phyloP scores from a whole-genome alignment of 208 protist species.

The Leishmania arabica region DNA sequence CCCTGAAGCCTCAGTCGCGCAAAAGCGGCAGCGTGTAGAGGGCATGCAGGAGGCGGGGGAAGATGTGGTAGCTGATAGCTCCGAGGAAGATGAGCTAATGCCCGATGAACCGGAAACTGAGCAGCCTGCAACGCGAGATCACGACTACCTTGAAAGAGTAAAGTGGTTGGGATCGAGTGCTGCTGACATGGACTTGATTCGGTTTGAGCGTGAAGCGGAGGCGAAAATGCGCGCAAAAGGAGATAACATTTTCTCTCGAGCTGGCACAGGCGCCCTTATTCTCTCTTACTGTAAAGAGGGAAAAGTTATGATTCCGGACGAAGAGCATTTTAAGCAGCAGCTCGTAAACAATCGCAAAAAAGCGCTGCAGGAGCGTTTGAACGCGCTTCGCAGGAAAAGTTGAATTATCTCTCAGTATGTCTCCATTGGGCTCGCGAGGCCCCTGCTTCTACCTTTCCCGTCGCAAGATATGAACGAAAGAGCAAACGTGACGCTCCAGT shows the following conservation, averaged over 20 bases:
- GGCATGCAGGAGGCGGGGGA: background rate
- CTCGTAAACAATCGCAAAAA: constrained; percentile 42
- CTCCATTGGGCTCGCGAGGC: background rate
- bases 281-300: constrained; percentile 32
- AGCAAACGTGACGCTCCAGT: background rate
- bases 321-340: constrained; percentile 50
- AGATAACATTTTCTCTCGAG: background rate
- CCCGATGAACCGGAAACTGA: background rate
- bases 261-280: constrained; percentile 6
- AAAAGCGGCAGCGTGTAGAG: constrained; percentile 25
- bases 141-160: constrained; percentile 22
- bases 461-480: background rate
- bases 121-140: background rate
- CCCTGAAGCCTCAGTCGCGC: constrained; percentile 44
- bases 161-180: constrained; percentile 28
- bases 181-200: constrained; percentile 32
- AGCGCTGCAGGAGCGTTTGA: constrained; percentile 41
- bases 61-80: background rate
- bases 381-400: constrained; percentile 6
- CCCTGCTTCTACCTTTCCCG: background rate
- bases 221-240: constrained; percentile 13
- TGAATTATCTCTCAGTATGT: background rate
- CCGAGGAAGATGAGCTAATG: constrained; percentile 4
- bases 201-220: constrained; percentile 35
- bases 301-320: constrained; percentile 45